Conservation (phyloP, 2,329 filamentous ascomycete species). For the Aaosphaeria arxii region DNA sequence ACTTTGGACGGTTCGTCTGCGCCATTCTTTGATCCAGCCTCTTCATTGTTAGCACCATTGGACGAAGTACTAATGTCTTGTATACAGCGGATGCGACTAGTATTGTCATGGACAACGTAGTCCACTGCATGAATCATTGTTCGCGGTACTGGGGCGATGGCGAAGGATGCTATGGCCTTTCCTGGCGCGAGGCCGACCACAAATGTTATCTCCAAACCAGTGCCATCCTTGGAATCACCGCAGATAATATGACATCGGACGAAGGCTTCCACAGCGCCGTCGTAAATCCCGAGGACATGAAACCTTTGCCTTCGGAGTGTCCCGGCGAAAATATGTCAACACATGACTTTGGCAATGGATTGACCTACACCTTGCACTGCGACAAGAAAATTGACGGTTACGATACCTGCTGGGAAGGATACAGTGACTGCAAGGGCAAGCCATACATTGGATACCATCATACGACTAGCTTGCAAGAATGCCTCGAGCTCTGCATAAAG, state of each 20-base stretch:
- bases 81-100: no score
- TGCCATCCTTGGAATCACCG: conserved; percentile 5
- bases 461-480: conserved; percentile 22
- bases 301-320: conserved; percentile 16
- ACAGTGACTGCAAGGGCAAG: conserved; percentile 9
- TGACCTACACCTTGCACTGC: conserved; percentile 28
- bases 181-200: conserved; percentile 14
- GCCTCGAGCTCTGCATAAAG: conserved; percentile 22
- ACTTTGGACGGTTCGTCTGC: conserved; percentile 18
- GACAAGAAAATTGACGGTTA: conserved; percentile 16
- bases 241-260: conserved; percentile 5
- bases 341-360: conserved; percentile 17
- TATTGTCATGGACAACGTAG: no score
- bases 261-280: conserved; percentile 18
- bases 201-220: conserved; percentile 29
- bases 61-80: no score
- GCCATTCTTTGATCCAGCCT: background rate
- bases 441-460: conserved; percentile 25
- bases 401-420: conserved; percentile 20
- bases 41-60: no score
- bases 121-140: conserved; percentile 7
- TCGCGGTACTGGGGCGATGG: conserved; percentile 26
- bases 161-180: conserved; percentile 29
- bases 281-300: conserved; percentile 15
- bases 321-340: conserved; percentile 18